phyloP scores from a whole-genome alignment of 2,329 filamentous ascomycete genomes.

The Corinectria fuckeliana region DNA sequence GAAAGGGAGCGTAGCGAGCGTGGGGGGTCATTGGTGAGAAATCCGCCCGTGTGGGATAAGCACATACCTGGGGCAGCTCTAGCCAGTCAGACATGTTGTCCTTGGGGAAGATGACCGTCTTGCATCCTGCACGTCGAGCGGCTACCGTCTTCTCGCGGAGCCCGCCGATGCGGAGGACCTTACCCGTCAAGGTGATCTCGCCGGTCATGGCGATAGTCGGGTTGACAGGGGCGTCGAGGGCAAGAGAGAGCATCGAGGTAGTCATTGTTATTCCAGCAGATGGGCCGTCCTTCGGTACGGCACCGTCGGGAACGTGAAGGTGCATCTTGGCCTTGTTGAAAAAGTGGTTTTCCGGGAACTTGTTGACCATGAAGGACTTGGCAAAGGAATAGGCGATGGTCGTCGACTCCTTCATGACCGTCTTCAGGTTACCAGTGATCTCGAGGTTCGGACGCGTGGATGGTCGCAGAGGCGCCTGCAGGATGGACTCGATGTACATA shows the following conservation, averaged over 20 bases:
- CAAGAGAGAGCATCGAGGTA: slow-evolving; percentile 86
- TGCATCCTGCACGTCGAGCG: slow-evolving; percentile 88
- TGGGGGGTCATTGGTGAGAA: neutral
- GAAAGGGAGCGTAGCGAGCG: neutral
- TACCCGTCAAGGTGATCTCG: slow-evolving; percentile 94
- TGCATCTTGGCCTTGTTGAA: slow-evolving; percentile 96
- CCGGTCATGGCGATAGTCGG: slow-evolving; percentile 97
- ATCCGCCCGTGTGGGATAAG: neutral
- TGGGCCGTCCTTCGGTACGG: slow-evolving; percentile 92
- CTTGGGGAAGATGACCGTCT: slow-evolving; percentile 90
- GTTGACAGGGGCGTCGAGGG: slow-evolving; percentile 77
- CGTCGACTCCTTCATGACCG: slow-evolving; percentile 98
- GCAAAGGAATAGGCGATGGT: slow-evolving; percentile 95
- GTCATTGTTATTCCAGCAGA: slow-evolving; percentile 98
- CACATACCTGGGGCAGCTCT: slow-evolving; percentile 89
- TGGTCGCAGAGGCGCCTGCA: slow-evolving; percentile 80
- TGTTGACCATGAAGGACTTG: slow-evolving; percentile 83
- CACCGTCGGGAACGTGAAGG: slow-evolving; percentile 94
- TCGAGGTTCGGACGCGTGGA: slow-evolving; percentile 81
- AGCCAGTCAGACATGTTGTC: slow-evolving; percentile 98
- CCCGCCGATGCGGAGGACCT: slow-evolving; percentile 93
- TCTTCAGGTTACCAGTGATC: slow-evolving; percentile 92
- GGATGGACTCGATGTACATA: slow-evolving; percentile 95
- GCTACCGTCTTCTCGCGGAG: slow-evolving; percentile 97
- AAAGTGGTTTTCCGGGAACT: slow-evolving; percentile 91